Evolutionary conservation across 176 grass and related monocot species (phyloP), one percentile per base, ranked within the genome.

Genomic region (Hordeum marinum): DNA sequence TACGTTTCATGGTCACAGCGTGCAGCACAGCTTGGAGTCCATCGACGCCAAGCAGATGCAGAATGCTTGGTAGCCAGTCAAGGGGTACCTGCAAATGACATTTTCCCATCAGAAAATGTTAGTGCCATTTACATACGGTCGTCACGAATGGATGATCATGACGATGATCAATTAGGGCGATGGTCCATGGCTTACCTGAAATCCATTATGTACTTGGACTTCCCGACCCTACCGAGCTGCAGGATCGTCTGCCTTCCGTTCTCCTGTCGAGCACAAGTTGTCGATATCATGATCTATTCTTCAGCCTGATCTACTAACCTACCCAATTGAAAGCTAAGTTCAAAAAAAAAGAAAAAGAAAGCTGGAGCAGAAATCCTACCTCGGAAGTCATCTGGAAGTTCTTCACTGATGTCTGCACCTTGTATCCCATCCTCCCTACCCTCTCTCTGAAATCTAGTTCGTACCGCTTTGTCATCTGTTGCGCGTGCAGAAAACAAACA

Each of bases 361-460:
- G n/a, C 42, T 13, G 42, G 42, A 45, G 11, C 2, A 11, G 2
- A 13, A 63, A 24, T 32, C 29, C n/a, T 89, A 96, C 93, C 93
- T 92, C 88, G 69, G 88, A 76, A 40, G 86, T 92, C 88, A 96
- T 90, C 83, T 98, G 93, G 70, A 98, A 96, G 79, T 95, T 98
- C 86, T 98, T 98, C 57, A 94, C 93, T n/a, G 91, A 98, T 21
- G 93, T 68, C 75, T 98, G 91, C 41, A 98, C 90, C 88, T 85
- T 95, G 45, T 90, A 89, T 2, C 96, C 93, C 76, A 89, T 92
- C 90, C 84, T 98, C 74, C 91, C 96, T 25, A 88, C 85, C 75
- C 93, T 92, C 62, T 94, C 96, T 92, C 93, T 96, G 78, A 95
- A 98, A 75, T 98, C 96, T 48, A 98, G 80, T 80, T 98, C 96